Base-by-base conservation (phyloP, 1,284 basidiomycete genomes). In the Irpex sp. region DNA sequence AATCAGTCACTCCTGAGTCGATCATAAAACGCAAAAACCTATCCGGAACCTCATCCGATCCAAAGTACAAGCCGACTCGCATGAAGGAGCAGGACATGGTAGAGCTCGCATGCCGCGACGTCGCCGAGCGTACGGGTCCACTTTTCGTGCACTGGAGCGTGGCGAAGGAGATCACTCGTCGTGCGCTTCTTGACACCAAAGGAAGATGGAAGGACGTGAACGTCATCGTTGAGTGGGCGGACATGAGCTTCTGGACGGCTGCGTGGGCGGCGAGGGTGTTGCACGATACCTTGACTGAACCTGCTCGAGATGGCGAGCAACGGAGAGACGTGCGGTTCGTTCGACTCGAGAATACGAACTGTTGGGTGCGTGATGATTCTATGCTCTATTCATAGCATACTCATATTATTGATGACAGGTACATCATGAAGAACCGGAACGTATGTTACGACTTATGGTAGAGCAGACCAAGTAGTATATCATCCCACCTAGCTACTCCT, bases 191-290 rank as follows among this genome's bases (percentile, higher is more conserved):
- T n/a, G 51, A 57, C 13, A 62, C 62, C 31, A 59, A 52, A 19
- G 60, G 65, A 11, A 47, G 59, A 3, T 62, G 61, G 58, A 60
- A 62, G 9, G 56, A 57, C 47, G 37, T 67, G 17, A 61, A 60
- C 38, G 58, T 65, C 4, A 47, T 65, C 44, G 40, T 66, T 0
- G 36, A 61, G 4, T 69, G 64, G 65, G 62, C 60, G 26, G 64
- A 63, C 51, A 59, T 60, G 62, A 62, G 56, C 8, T 44, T 66
- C 15, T 55, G 58, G 11, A 63, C 67, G 17, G 52, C 55, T 31
- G 34, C 65, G 8, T 62, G 61, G 61, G 66, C 64, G 3, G 60
- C 63, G 37, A 67, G 62, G 63, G 51, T n/a, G 2, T 8, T 62
- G 31, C n/a, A 26, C 11, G 48, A 59, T n/a, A 40, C 44, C 5